phyloP scores from a whole-genome alignment of 495 filamentous ascomycete genomes.

The Chaetomidium leptoderma region DNA sequence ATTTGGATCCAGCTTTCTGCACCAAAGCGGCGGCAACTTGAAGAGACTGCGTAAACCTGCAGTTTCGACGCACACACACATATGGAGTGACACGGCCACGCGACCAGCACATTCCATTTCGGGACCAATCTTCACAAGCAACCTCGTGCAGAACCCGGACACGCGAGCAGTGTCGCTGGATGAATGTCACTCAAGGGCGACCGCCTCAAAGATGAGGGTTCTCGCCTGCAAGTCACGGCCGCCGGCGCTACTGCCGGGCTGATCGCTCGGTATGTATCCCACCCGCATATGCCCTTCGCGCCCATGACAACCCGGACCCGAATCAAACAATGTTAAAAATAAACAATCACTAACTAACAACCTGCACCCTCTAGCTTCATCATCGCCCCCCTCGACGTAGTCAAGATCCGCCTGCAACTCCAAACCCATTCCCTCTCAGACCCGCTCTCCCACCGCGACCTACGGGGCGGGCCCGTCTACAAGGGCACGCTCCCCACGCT shows the following conservation, averaged over 20 bases:
- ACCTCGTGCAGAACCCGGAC: background rate
- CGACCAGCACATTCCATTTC: background rate
- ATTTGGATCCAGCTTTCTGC: no score
- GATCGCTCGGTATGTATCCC: conserved; percentile 83
- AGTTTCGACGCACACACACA: no score
- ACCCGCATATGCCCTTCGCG: conserved; percentile 36
- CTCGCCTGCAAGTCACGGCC: conserved; percentile 70
- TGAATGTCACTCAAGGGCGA: conserved; percentile 40
- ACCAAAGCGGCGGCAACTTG: no score
- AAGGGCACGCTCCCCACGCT: conserved; percentile 77
- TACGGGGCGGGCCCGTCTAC: conserved; percentile 60
- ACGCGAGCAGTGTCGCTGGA: conserved; percentile 12
- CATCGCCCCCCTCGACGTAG: conserved; percentile 87
- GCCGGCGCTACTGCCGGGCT: conserved; percentile 87
- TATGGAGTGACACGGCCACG: background rate
- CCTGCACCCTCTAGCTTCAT: conserved; percentile 57
- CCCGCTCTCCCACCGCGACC: conserved; percentile 50
- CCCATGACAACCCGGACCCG: no score
- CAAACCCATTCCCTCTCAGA: conserved; percentile 77
- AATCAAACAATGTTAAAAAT: background rate
- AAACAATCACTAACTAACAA: conserved; percentile 11
- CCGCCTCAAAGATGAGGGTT: conserved; percentile 92
- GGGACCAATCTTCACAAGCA: background rate
- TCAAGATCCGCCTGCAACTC: conserved; percentile 94
- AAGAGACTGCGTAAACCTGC: no score